Evolutionary conservation across 2,329 filamentous ascomycete species (phyloP), one percentile per base, ranked within the genome.

Genomic region (Xylaria sp.): DNA sequence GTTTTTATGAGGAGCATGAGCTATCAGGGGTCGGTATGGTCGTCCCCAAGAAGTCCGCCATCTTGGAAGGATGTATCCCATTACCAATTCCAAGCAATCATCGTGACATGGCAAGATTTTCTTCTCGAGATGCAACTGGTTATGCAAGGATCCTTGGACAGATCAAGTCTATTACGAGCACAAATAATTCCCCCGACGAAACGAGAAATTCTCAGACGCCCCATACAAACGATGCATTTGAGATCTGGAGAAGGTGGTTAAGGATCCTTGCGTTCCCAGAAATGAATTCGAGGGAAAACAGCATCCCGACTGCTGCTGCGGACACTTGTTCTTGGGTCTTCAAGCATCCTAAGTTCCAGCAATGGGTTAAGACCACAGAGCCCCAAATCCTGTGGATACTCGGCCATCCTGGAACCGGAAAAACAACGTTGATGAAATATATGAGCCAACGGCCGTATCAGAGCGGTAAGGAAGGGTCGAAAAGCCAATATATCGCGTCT

Each of bases 51-150:
- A 41, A 57, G 58, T 57, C 59, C 23, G 64, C 64, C 10, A 63
- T 56, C 5, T 52, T 66, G 20, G 52, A 66, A 41, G 50, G 50
- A 18, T 60, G 30, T 53, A 66, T 58, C 30, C 50, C 41, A 36
- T 55, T 56, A 32, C 32, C 59, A 13, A 63, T 63, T 28, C 60
- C 64, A 32, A 50, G 36, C 41, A 55, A 52, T 15, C 58, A 50
- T 50, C 57, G 64, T n/a, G 64, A 66, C 28, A 66, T 66, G 23
- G 20, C 50, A 34, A 66, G 52, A 36, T 62, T 53, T 53, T 6
- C 50, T 30, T 36, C 50, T 9, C 28, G 23, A 12, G 15, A 58
- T 30, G 39, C 43, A 23, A 34, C n/a, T 46, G 50, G 50, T 20
- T 41, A 61, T 34, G 13, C 23, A 50, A 61, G 52, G 52, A 48